Conservation (phyloP, 805 yeast genomes). For the Candida ovalis region DNA sequence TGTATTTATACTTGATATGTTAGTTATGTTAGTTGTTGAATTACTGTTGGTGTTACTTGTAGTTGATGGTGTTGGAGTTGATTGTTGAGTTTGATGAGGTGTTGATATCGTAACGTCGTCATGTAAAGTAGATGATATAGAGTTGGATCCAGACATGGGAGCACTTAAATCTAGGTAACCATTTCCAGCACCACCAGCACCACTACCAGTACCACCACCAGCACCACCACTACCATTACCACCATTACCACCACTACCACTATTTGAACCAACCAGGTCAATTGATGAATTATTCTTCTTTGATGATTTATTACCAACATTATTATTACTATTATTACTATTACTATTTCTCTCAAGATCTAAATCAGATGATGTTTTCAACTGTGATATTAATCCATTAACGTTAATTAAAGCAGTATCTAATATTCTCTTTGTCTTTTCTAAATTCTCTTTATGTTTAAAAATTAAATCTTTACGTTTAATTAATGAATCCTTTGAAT, state of each 20-base stretch:
- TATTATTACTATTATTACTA: constrained; percentile 1
- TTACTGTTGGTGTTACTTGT: no score
- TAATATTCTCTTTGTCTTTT: constrained; percentile 43
- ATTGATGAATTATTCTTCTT: background rate
- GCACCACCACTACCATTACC: no score
- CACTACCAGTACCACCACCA: no score
- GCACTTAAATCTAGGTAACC: background rate
- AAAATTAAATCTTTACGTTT: constrained; percentile 33
- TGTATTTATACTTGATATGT: background rate
- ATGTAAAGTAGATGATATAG: background rate
- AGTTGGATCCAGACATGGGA: background rate
- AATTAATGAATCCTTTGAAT: constrained; percentile 25
- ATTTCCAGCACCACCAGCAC: no score
- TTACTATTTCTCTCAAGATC: no score
- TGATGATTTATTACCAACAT: background rate
- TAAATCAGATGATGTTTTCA: constrained; percentile 6
- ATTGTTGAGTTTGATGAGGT: background rate
- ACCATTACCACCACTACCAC: no score
- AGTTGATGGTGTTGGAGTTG: constrained; percentile 2
- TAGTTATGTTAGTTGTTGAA: background rate
- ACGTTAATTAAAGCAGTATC: constrained; percentile 44
- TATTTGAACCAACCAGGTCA: no score
- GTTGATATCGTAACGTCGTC: background rate
- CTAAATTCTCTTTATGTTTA: constrained; percentile 56
- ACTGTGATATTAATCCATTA: constrained; percentile 38